A percentile compares a stretch with the other conserved stretches of the same genome.
phyloP scores from a whole-genome alignment of 2,329 filamentous ascomycete species.

The Microdochium nivale region DNA sequence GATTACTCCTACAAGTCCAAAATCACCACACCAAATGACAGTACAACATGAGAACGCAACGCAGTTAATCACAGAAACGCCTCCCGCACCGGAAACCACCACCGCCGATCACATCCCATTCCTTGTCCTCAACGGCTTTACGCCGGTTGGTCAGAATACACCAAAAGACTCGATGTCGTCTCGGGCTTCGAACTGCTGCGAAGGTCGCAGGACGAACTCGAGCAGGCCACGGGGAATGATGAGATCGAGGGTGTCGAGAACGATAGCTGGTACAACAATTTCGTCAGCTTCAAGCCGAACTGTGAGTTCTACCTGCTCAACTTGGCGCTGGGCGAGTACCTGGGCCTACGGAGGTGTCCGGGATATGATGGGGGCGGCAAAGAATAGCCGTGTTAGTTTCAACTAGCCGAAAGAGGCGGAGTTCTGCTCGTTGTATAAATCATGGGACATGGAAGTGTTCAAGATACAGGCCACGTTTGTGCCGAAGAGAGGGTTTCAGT shows the following conservation, averaged over 20 bases:
- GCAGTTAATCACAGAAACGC: too few relatives aligned
- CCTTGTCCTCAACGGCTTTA: conserved; percentile 16
- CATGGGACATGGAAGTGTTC: too few relatives aligned
- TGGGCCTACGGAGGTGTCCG: conserved; percentile 28
- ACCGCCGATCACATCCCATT: too few relatives aligned
- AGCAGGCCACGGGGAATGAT: conserved; percentile 20
- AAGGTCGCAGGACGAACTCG: conserved; percentile 17
- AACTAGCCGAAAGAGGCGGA: too few relatives aligned
- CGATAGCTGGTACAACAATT: conserved; percentile 32
- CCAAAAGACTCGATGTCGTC: conserved; percentile 22
- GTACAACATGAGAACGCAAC: too few relatives aligned
- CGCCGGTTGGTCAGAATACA: conserved; percentile 21
- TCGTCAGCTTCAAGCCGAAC: conserved; percentile 32
- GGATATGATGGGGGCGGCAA: conserved; percentile 32
- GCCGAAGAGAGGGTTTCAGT: too few relatives aligned
- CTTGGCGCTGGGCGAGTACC: conserved; percentile 27
- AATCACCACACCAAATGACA: too few relatives aligned
- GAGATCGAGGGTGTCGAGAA: conserved; percentile 24
- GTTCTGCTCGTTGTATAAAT: too few relatives aligned
- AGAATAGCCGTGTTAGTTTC: conserved; percentile 22
- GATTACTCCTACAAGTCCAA: too few relatives aligned
- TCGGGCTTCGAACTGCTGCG: conserved; percentile 25
- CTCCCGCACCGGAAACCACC: too few relatives aligned
- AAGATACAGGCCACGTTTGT: too few relatives aligned
- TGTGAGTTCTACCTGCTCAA: conserved; percentile 33